Base-by-base conservation (phyloP, 1,284 basidiomycete genomes). In the Anthracocystis walkeri region DNA sequence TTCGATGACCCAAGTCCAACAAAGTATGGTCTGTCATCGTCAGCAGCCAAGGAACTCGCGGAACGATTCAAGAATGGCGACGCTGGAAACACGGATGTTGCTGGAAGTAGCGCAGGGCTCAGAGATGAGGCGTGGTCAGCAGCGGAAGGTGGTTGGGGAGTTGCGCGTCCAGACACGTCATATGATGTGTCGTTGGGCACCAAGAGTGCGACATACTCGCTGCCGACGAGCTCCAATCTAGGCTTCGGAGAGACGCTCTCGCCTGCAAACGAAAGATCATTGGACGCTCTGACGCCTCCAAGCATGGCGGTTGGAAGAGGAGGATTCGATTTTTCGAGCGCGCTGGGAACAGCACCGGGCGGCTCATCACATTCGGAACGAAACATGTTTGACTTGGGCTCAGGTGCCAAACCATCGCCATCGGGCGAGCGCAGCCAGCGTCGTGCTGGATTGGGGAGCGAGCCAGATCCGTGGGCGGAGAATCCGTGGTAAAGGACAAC, bases 381-480 rank as follows among this genome's bases (percentile, higher is more conserved):
- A 25, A 58, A 25, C 55, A 31, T 38, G 20, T 61, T 54, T 25
- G 59, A 68, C n/a, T 40, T 68, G 49, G 27, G 20, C 27, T 48
- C 54, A n/a, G 55, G 50, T 2, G 52, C 53, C 6, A 70, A 49
- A 33, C 49, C 54, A 8, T 65, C 62, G 29, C 55, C 62, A 16
- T 57, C 62, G 38, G 50, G 58, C 21, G 67, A 70, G 41, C 68
- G 62, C n/a, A 33, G n/a, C 11, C 62, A 44, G 40, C 49, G 62
- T 55, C 54, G 68, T 31, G 20, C 53, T 23, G 58, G 61, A 8
- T 35, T 68, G 50, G 55, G 49, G 10, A 23, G 23, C 3, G 62
- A 65, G 29, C 40, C 67, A 16, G 73, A 75, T 55, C 67, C 73
- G 1, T 75, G 73, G 73, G 60, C 73, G 21, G 73, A 75, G 40